Conservation (phyloP, 2,329 filamentous ascomycete species). For the Periconia sp. region DNA sequence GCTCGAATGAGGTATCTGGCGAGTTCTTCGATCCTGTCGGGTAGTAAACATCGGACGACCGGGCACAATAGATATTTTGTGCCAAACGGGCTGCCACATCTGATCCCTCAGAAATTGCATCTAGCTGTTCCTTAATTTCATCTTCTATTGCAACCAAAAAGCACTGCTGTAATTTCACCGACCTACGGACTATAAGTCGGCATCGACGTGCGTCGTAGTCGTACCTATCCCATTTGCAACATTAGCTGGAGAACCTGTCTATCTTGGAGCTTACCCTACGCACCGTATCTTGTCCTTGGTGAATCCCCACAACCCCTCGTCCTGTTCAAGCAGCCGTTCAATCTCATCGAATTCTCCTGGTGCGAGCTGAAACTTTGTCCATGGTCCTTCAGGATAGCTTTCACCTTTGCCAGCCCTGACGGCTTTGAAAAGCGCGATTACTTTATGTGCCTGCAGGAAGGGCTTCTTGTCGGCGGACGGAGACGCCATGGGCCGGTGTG, state of each 20-base stretch:
- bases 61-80: constrained; percentile 21
- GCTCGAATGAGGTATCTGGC: constrained; percentile 27
- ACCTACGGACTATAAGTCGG: constrained; percentile 19
- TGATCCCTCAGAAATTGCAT: constrained; percentile 22
- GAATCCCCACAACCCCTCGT: constrained; percentile 12
- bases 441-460: constrained; percentile 14
- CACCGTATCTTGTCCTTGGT: constrained; percentile 18
- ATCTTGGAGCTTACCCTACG: constrained; percentile 5
- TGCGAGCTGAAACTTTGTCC: constrained; percentile 17
- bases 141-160: constrained; percentile 25
- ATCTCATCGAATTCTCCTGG: constrained; percentile 19
- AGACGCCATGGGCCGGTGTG: constrained; percentile 17
- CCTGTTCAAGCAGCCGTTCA: constrained; percentile 9
- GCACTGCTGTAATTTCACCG: constrained; percentile 19
- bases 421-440: constrained; percentile 17
- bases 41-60: constrained; percentile 23
- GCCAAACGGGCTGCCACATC: constrained; percentile 21
- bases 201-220: constrained; percentile 14
- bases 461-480: constrained; percentile 16
- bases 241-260: constrained; percentile 5
- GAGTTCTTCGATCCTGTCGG: constrained; percentile 23
- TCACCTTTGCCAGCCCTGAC: constrained; percentile 13
- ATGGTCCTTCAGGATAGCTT: constrained; percentile 9
- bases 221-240: constrained; percentile 13
- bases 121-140: constrained; percentile 22